phyloP scores from a whole-genome alignment of 2,329 filamentous ascomycete species.

The Cercospora sp. region DNA sequence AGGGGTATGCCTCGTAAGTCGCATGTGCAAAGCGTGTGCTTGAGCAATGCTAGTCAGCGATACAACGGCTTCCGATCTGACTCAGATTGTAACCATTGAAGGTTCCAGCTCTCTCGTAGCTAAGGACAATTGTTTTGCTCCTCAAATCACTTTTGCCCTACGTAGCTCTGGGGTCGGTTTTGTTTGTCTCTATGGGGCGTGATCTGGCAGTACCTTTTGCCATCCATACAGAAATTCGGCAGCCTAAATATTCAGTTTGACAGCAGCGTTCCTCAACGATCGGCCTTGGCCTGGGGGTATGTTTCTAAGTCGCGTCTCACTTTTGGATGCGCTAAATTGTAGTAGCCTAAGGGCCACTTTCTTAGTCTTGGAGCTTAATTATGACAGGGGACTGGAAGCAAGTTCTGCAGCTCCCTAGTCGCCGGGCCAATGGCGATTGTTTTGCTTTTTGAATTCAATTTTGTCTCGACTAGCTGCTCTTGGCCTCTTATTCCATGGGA shows the following conservation, averaged over 20 bases:
- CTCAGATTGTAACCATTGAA: background rate
- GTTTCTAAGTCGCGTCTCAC: background rate
- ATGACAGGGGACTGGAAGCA: no score
- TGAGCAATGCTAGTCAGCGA: background rate
- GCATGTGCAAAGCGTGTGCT: background rate
- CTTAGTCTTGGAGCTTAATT: no score
- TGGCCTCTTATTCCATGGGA: no score
- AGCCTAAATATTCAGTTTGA: background rate
- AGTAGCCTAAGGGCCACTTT: accelerated
- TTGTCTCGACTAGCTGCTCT: no score
- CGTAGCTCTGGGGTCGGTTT: background rate
- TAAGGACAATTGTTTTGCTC: background rate
- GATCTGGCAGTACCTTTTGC: background rate
- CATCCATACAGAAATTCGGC: background rate
- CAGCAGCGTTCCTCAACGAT: background rate
- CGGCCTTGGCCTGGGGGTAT: background rate
- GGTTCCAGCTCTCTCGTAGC: no score
- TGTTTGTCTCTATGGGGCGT: background rate
- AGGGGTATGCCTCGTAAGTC: background rate
- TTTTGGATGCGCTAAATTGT: no score
- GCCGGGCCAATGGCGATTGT: no score
- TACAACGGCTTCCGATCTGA: background rate
- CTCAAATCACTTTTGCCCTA: background rate
- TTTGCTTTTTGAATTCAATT: no score
- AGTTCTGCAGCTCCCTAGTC: no score